These are phyloP conservation scores for Halenospora varia DNA, from an alignment of 495 filamentous ascomycete genomes.

Conservation along the genomic window DNA sequence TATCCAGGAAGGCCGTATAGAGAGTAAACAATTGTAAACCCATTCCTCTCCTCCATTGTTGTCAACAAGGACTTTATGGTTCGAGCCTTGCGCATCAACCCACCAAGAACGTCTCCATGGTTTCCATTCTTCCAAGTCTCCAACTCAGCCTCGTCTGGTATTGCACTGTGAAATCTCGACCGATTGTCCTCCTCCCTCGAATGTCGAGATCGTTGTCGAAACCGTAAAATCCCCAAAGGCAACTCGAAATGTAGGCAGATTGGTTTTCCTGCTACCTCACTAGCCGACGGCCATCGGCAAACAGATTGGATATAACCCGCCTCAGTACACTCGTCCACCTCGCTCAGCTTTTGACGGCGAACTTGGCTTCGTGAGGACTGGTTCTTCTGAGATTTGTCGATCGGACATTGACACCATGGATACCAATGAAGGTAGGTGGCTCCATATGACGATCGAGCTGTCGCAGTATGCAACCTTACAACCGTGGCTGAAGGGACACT, in stretches of 20 bases:
- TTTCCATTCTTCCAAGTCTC: too few relatives aligned
- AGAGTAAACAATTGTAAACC: too few relatives aligned
- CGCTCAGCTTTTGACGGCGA: slow-evolving; percentile 64
- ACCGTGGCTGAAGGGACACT: slow-evolving; percentile 57
- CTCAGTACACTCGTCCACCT: slow-evolving; percentile 58
- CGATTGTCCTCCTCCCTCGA: background rate
- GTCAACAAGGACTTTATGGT: too few relatives aligned
- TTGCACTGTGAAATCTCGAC: too few relatives aligned
- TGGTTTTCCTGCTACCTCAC: slow-evolving; percentile 84
- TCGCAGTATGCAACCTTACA: slow-evolving; percentile 71
- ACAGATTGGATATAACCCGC: slow-evolving; percentile 85
- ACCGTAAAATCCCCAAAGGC: background rate
- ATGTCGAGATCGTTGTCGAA: background rate
- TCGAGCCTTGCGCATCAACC: too few relatives aligned
- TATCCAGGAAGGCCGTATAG: too few relatives aligned
- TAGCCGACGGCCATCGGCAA: slow-evolving; percentile 75
- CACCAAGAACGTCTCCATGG: too few relatives aligned
- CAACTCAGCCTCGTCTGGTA: too few relatives aligned
- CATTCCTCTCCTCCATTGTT: too few relatives aligned
- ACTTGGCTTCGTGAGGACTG: slow-evolving; percentile 51
- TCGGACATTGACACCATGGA: slow-evolving; percentile 82
- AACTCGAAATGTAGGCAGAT: slow-evolving; percentile 58
- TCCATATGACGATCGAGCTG: slow-evolving; percentile 83
- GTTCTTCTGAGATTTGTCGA: slow-evolving; percentile 90
- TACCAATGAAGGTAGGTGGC: slow-evolving; percentile 50